Evolutionary conservation across 345 rosid species (phyloP).

Genomic region (Isatis tinctoria): DNA sequence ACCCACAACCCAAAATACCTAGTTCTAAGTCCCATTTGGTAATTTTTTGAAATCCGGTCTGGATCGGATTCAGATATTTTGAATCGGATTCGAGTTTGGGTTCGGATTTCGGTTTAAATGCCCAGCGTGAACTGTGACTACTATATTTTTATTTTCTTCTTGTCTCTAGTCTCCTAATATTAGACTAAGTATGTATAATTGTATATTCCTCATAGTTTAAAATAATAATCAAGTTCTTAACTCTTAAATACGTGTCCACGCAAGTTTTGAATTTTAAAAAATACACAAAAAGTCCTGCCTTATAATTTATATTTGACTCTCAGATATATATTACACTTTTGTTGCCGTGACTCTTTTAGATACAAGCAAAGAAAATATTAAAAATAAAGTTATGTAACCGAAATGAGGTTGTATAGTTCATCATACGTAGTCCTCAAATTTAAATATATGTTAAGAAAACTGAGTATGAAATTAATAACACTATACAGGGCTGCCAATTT

Average conservation of each 20-base stretch:
- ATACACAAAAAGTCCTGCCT: not conserved
- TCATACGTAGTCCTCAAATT: not conserved
- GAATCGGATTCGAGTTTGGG: too few relatives aligned
- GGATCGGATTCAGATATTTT: too few relatives aligned
- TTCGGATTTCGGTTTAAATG: too few relatives aligned
- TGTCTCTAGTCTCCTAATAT: not conserved
- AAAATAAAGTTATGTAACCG: too few relatives aligned
- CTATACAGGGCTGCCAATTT: not conserved
- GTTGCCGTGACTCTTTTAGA: too few relatives aligned
- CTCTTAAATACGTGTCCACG: constrained; percentile 5
- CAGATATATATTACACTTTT: too few relatives aligned
- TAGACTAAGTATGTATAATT: not conserved
- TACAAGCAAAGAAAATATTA: too few relatives aligned
- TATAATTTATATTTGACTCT: constrained; percentile 12
- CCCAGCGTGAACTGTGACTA: not conserved
- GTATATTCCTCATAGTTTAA: not conserved
- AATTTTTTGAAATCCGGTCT: too few relatives aligned
- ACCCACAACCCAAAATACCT: too few relatives aligned
- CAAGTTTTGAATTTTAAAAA: not conserved
- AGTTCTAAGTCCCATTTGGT: too few relatives aligned
- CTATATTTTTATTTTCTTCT: not conserved
- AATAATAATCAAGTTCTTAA: not conserved
- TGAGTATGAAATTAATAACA: not conserved
- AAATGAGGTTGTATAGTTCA: too few relatives aligned
- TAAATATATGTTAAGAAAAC: not conserved